Conservation (phyloP, 768 basidiomycete genomes). For the Tulasnella calospora region DNA sequence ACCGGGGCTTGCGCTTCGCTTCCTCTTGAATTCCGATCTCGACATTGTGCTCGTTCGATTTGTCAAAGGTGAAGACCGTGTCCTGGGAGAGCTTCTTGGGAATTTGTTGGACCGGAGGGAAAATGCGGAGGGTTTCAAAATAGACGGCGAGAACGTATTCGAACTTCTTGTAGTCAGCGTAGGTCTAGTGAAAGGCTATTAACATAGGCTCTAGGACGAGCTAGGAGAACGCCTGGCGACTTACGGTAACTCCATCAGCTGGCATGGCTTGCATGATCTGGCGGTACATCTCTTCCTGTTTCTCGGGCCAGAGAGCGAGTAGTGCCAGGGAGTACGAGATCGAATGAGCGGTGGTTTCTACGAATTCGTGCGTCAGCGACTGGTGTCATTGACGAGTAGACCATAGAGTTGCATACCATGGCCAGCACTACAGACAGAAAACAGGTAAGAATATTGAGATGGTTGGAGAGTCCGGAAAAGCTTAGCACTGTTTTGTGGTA, state of each 20-base stretch:
- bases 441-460: neutral
- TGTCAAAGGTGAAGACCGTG: conserved; percentile 19
- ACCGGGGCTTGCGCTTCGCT: neutral
- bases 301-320: conserved; percentile 44
- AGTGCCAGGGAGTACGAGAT: conserved; percentile 48
- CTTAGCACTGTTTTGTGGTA: neutral
- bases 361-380: neutral
- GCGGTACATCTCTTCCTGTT: conserved; percentile 47
- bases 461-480: neutral
- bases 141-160: conserved; percentile 12
- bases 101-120: conserved; percentile 23
- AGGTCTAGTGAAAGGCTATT: neutral
- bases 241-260: conserved; percentile 30
- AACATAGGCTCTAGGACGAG: neutral
- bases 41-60: conserved; percentile 22
- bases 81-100: conserved; percentile 20
- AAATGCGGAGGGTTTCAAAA: conserved; percentile 15
- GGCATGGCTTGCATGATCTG: conserved; percentile 43
- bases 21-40: neutral
- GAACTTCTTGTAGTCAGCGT: conserved; percentile 8
- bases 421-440: conserved; percentile 40
- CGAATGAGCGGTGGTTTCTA: conserved; percentile 51
- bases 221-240: neutral
- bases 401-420: conserved; percentile 41
- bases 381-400: neutral